A percentile compares a stretch with the other conserved stretches of the same genome.
These are phyloP conservation scores for Hypoxylon perforatum DNA, from an alignment of 495 filamentous ascomycete species.

Conservation along the genomic window DNA sequence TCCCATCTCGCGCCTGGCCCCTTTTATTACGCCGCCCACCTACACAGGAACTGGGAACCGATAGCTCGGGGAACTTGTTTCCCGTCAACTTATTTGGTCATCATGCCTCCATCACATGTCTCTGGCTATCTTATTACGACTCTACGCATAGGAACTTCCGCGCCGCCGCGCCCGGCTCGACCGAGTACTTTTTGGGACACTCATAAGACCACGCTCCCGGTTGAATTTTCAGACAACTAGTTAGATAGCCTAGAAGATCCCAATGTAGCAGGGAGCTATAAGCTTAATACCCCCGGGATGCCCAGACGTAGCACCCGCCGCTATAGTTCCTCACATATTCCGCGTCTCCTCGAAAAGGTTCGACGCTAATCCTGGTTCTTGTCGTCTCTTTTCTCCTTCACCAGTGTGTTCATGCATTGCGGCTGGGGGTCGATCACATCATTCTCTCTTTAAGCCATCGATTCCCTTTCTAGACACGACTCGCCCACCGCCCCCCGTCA, in stretches of 20 bases:
- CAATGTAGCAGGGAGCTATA: constrained; percentile 18
- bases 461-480: neutral
- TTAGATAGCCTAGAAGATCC: constrained; percentile 13
- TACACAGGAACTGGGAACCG: constrained; percentile 1
- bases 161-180: constrained; percentile 27
- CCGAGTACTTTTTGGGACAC: constrained; percentile 14
- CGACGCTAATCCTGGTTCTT: neutral
- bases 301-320: constrained; percentile 20
- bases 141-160: constrained; percentile 11
- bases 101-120: constrained; percentile 24
- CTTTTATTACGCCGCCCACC: constrained; percentile 7
- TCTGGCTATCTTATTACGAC: neutral
- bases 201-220: constrained; percentile 23
- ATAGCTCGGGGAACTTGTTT: neutral
- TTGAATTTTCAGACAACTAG: constrained; percentile 23
- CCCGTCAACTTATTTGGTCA: constrained; percentile 8
- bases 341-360: neutral
- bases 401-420: neutral
- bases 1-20: constrained; percentile 2
- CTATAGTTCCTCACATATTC: neutral
- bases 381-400: neutral
- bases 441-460: neutral
- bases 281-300: constrained; percentile 2
- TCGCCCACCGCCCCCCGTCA: too few relatives aligned
- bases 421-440: neutral